A percentile compares a stretch with the other conserved stretches of the same genome.
phyloP scores from a whole-genome alignment of 495 filamentous ascomycete species.

The Lindgomyces ingoldianus region DNA sequence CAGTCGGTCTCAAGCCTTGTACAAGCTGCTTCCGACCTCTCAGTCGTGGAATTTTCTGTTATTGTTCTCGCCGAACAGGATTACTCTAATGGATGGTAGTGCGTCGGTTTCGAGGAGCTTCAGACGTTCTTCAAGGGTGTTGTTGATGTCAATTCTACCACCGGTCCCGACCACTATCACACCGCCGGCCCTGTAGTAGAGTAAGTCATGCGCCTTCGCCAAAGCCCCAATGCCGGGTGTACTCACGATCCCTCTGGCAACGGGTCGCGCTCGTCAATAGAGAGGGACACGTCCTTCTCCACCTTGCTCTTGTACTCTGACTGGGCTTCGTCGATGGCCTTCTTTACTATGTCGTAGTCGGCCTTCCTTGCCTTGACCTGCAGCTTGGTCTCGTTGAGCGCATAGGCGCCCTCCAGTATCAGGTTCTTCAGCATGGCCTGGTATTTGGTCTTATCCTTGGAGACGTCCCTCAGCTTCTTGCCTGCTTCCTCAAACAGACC shows the following conservation, averaged over 20 bases:
- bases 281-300: constrained; percentile 62
- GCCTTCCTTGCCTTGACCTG: constrained; percentile 72
- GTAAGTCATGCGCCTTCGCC: neutral
- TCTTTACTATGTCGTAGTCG: constrained; percentile 71
- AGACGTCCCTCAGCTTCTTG: constrained; percentile 62
- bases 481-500: constrained; percentile 81
- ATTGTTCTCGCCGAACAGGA: constrained; percentile 85
- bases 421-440: constrained; percentile 71
- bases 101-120: constrained; percentile 79
- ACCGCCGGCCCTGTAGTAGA: constrained; percentile 80
- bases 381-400: constrained; percentile 76
- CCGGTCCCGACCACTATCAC: constrained; percentile 74
- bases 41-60: constrained; percentile 95
- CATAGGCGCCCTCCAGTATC: constrained; percentile 87
- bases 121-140: constrained; percentile 92
- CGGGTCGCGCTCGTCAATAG: constrained; percentile 76
- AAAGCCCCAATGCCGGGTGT: neutral
- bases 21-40: constrained; percentile 30
- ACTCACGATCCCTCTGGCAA: constrained; percentile 85
- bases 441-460: constrained; percentile 71
- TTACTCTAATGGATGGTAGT: constrained; percentile 79
- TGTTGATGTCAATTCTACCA: constrained; percentile 98
- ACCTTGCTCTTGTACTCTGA: constrained; percentile 78
- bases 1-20: neutral
- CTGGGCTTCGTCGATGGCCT: constrained; percentile 71